Evolutionary conservation across 2,329 filamentous ascomycete genomes (phyloP), one percentile per base, ranked within the genome.

Genomic region (Pyrenochaeta sp.): DNA sequence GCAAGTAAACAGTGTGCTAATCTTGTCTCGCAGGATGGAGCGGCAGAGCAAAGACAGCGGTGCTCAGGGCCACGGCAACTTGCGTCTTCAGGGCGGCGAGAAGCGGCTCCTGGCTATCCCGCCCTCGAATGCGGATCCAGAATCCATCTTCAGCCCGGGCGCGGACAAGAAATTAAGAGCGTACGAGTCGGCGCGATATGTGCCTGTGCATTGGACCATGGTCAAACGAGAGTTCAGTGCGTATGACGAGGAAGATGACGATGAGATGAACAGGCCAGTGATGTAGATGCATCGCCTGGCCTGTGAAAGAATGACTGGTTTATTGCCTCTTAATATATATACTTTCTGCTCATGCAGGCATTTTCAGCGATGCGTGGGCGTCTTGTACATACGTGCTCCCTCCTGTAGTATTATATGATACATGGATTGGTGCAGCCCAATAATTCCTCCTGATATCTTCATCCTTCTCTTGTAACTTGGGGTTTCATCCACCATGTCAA

Each of bases 191-290:
- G 46, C 44, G 18, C 40, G 45, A 9, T 61, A 55, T 15, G 53
- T 60, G 24, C 36, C 55, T 5, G 48, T 45, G 8, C 53, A 56
- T n/a, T 37, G 49, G 10, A 26, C 44, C 11, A 50, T 44, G 26
- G 56, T 57, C 23, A 51, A 51, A 18, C 43, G 51, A 7, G 56
- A 61, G 18, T 66, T 60, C 26, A 54, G 57, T 24, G 53, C 55
- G 6, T 64, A 65, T 37, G 58, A 64, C 5, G 61, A 62, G 17
- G 63, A 68, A 9, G 59, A 63, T 7, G 65, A 69, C 31, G 65
- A 68, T 38, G 65, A 69, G 52, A 47, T 57, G 36, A 60, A 63
- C 32, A 52, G 64, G 26, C 64, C 65, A 3, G 64, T 69, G 18
- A 65, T 69, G 63, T 69, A n/a, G n/a, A n/a, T n/a, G n/a, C n/a